Conservation (phyloP, 768 basidiomycete species). For the Naganishia friedmannii region DNA sequence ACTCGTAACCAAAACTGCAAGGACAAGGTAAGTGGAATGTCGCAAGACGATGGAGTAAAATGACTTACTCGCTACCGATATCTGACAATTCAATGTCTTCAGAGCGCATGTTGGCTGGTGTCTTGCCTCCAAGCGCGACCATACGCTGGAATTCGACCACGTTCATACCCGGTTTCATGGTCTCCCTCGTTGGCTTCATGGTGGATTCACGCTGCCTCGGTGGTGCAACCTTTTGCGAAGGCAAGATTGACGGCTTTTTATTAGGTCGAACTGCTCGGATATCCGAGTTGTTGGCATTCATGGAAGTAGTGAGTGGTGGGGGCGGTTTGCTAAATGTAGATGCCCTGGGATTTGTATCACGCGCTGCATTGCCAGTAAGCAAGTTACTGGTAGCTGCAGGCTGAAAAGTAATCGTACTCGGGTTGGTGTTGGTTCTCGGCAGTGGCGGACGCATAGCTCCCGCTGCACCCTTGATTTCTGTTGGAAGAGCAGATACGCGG, state of each 20-base stretch:
- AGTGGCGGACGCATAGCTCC: constrained; percentile 20
- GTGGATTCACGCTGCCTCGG: constrained; percentile 15
- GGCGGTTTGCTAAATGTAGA: constrained; percentile 1
- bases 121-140: constrained; percentile 15
- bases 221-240: constrained; percentile 9
- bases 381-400: neutral
- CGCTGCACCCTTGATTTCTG: constrained; percentile 13
- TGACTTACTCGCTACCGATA: constrained; percentile 74
- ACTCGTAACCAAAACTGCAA: constrained; percentile 23
- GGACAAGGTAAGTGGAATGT: constrained; percentile 1
- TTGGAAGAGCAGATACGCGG: neutral
- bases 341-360: neutral
- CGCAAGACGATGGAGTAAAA: neutral
- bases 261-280: constrained; percentile 15
- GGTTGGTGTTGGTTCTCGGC: constrained; percentile 13
- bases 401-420: neutral
- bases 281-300: constrained; percentile 13
- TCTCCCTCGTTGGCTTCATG: constrained; percentile 28
- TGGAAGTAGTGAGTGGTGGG: constrained; percentile 17
- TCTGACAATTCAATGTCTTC: constrained; percentile 77
- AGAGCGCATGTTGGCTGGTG: constrained; percentile 34
- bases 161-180: constrained; percentile 26
- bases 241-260: constrained; percentile 11
- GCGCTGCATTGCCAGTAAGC: neutral
- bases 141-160: constrained; percentile 17